phyloP scores from a whole-genome alignment of 352 stramenopile species.

The Pythium oligandrum region DNA sequence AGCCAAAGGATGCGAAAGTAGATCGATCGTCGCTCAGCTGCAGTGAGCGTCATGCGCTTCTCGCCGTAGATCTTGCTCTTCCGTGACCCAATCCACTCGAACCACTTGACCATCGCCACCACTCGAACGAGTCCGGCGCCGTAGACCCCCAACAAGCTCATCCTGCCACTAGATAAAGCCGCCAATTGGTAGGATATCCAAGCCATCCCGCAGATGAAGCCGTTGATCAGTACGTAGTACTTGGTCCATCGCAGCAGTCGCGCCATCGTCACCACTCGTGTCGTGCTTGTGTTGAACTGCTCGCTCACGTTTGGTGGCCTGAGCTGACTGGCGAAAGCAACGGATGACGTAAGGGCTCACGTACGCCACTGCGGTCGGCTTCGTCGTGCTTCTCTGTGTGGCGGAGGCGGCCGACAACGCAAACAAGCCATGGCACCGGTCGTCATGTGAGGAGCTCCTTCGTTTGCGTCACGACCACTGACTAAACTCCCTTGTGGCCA shows the following conservation, averaged over 20 bases:
- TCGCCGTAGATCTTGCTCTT: conserved; percentile 62
- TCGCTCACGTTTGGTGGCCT: no score
- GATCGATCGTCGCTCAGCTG: conserved; percentile 35
- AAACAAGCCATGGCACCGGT: no score
- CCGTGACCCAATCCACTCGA: conserved; percentile 74
- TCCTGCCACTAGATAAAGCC: not conserved
- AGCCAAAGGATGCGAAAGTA: conserved; percentile 60
- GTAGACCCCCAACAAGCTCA: conserved; percentile 33
- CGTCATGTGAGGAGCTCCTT: no score
- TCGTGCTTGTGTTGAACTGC: no score
- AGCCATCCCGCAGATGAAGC: conserved; percentile 66
- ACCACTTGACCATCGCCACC: conserved; percentile 59
- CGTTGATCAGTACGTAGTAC: conserved; percentile 81
- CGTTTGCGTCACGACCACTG: no score
- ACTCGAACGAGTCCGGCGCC: conserved; percentile 44
- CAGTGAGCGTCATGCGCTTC: conserved; percentile 46
- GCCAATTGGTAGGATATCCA: conserved; percentile 25
- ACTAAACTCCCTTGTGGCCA: no score
- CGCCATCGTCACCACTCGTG: not conserved
- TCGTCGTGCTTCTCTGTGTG: no score
- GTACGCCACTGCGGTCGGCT: no score
- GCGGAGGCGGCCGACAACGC: no score
- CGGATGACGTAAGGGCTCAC: no score
- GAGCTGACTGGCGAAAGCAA: no score
- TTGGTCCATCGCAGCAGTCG: conserved; percentile 49